Evolutionary conservation across 495 filamentous ascomycete species (phyloP).

Genomic region (Penicillium herquei): DNA sequence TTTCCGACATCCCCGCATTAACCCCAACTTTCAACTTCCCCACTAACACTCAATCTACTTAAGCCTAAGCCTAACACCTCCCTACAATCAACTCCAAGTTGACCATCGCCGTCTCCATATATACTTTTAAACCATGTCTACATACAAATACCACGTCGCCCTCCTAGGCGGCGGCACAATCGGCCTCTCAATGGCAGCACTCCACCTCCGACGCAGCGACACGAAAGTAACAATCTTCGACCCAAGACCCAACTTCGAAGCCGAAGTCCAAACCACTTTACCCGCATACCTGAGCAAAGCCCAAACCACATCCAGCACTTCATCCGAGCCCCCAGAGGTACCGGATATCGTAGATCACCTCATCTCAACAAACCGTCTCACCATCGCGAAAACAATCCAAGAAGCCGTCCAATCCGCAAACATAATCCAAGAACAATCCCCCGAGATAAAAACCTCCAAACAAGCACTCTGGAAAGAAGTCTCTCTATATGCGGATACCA

Average conservation of each 20-base stretch:
- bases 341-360: slow-evolving; percentile 13
- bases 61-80: too few species aligned
- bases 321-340: too few species aligned
- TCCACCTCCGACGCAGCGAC: slow-evolving; percentile 48
- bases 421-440: slow-evolving; percentile 59
- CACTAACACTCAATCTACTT: too few species aligned
- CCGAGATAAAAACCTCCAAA: slow-evolving; percentile 53
- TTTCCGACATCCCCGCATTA: too few species aligned
- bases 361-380: slow-evolving; percentile 30
- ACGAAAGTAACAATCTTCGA: slow-evolving; percentile 51
- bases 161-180: slow-evolving; percentile 59
- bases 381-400: slow-evolving; percentile 22
- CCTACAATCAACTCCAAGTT: too few species aligned
- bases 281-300: slow-evolving; percentile 27
- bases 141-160: slow-evolving; percentile 39
- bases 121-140: slow-evolving; percentile 8
- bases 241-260: slow-evolving; percentile 48
- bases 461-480: slow-evolving; percentile 50
- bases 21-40: too few species aligned
- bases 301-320: not conserved
- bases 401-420: slow-evolving; percentile 10
- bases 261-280: slow-evolving; percentile 41
- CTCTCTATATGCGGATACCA: slow-evolving; percentile 30
- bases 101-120: not conserved
- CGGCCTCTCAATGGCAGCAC: slow-evolving; percentile 57